Evolutionary conservation across 2,329 filamentous ascomycete species (phyloP).

Genomic region (Venturia aucupariae): DNA sequence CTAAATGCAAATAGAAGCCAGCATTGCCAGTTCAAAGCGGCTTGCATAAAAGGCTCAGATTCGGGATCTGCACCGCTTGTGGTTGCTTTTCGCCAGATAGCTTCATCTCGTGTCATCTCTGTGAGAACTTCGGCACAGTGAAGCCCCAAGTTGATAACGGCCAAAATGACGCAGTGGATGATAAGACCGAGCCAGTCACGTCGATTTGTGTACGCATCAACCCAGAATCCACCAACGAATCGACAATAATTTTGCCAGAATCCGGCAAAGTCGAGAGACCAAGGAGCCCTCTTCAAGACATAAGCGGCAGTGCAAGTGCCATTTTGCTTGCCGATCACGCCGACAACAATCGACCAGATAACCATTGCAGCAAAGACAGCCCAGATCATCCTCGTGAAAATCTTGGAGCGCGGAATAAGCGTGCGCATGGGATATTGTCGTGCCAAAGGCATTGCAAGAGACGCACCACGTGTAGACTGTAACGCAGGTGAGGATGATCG

Average conservation of each 20-base stretch:
- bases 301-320: not conserved
- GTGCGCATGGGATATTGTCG: not conserved
- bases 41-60: not conserved
- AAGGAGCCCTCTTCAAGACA: not conserved
- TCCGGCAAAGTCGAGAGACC: not conserved
- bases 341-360: not conserved
- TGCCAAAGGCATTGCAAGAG: not conserved
- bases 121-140: conserved; percentile 12
- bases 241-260: conserved; percentile 11
- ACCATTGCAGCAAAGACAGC: not conserved
- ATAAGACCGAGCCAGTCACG: conserved; percentile 11
- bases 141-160: not conserved
- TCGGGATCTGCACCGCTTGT: not conserved
- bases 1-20: conserved; percentile 11
- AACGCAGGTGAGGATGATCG: not conserved
- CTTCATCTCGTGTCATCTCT: conserved; percentile 12
- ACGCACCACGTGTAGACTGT: not conserved
- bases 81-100: conserved; percentile 9
- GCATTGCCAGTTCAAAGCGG: conserved; percentile 4
- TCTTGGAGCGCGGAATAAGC: not conserved
- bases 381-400: not conserved
- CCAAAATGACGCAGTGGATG: not conserved
- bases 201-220: not conserved
- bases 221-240: not conserved
- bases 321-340: not conserved